phyloP scores from a whole-genome alignment of 345 rosid species.

The Triadica sebifera region DNA sequence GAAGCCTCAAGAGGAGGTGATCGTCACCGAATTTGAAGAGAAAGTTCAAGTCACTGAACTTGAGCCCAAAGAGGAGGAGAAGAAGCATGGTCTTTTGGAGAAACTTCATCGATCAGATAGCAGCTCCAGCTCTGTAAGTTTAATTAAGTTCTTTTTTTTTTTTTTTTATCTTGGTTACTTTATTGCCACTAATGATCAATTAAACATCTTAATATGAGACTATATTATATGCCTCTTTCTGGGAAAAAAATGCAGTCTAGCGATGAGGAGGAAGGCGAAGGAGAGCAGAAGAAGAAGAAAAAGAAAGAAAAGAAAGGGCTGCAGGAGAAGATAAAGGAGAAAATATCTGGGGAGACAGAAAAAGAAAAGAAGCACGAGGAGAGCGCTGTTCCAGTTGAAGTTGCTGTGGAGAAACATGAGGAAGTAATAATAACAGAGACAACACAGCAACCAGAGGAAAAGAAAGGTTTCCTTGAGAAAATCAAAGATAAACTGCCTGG shows the following conservation, averaged over 20 bases:
- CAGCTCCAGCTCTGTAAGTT: conserved; percentile 96
- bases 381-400: background rate
- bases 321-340: too few species aligned
- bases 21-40: conserved; percentile 57
- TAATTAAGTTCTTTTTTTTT: too few species aligned
- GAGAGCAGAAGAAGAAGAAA: conserved; percentile 54
- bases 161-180: background rate
- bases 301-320: conserved; percentile 56
- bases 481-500: conserved; percentile 71
- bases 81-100: conserved; percentile 54
- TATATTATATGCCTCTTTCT: too few species aligned
- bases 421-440: conserved; percentile 9
- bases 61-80: conserved; percentile 39
- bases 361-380: conserved; percentile 23
- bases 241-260: conserved; percentile 55
- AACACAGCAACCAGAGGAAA: conserved; percentile 44
- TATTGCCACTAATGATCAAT: too few species aligned
- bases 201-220: too few species aligned
- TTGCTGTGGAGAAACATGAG: conserved; percentile 17
- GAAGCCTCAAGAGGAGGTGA: conserved; percentile 54
- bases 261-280: conserved; percentile 76
- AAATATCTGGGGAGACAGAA: conserved; percentile 38
- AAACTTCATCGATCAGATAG: conserved; percentile 70
- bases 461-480: conserved; percentile 56
- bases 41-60: conserved; percentile 60